phyloP scores from a whole-genome alignment of 257 asterid species.

The Ilex asprella region DNA sequence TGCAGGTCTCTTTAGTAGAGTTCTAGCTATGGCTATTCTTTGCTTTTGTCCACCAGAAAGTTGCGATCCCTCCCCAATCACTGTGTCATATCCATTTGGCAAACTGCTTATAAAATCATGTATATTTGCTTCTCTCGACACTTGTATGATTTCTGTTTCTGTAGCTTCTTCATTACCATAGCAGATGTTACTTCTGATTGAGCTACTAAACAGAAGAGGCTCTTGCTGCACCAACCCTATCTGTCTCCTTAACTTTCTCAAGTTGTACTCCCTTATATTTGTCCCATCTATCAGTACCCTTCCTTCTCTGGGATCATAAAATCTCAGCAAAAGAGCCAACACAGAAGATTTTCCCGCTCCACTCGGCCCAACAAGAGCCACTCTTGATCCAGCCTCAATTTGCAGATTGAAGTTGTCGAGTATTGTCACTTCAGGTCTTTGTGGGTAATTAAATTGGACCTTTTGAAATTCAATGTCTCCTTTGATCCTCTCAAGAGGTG shows the following conservation, averaged over 20 bases:
- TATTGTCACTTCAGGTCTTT: slow-evolving; percentile 47
- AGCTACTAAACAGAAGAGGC: slow-evolving; percentile 66
- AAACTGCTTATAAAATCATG: slow-evolving; percentile 62
- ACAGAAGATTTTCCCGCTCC: slow-evolving; percentile 74
- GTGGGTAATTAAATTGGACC: slow-evolving; percentile 49
- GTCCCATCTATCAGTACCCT: slow-evolving; percentile 49
- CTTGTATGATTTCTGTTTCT: slow-evolving; percentile 62
- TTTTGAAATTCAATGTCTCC: slow-evolving; percentile 53
- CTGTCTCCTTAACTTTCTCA: slow-evolving; percentile 42
- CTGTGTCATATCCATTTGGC: slow-evolving; percentile 55
- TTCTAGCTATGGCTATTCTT: slow-evolving; percentile 64
- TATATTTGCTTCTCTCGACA: slow-evolving; percentile 55
- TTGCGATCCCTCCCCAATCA: slow-evolving; percentile 77
- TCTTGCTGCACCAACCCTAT: slow-evolving; percentile 80
- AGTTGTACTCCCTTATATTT: slow-evolving; percentile 37
- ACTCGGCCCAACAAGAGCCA: slow-evolving; percentile 72
- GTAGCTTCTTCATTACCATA: slow-evolving; percentile 65
- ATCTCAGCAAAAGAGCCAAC: slow-evolving; percentile 62
- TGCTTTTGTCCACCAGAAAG: slow-evolving; percentile 90
- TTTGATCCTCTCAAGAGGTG: slow-evolving; percentile 31
- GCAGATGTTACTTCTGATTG: slow-evolving; percentile 61
- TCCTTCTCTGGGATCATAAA: slow-evolving; percentile 51
- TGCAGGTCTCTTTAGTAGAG: slow-evolving; percentile 55
- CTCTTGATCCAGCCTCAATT: slow-evolving; percentile 53
- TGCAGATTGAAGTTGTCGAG: slow-evolving; percentile 55